These are phyloP conservation scores for Penicillium vulpinum DNA, from an alignment of 2,329 filamentous ascomycete species.

Conservation along the genomic window DNA sequence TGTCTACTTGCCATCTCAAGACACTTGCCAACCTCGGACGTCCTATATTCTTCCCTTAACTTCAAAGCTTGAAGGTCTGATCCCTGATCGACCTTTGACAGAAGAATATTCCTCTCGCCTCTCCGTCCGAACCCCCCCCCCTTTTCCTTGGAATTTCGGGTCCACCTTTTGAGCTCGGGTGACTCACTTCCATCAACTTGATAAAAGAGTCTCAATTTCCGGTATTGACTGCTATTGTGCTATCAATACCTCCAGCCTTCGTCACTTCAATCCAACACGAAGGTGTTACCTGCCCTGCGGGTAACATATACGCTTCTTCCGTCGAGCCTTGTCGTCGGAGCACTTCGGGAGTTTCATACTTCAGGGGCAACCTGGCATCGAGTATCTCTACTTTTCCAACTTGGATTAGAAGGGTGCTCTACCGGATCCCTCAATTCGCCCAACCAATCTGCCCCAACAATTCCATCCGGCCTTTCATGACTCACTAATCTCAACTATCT, in stretches of 20 bases:
- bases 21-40: conserved; percentile 11
- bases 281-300: not conserved
- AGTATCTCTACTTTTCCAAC: conserved; percentile 23
- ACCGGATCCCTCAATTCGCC: conserved; percentile 22
- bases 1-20: conserved; percentile 10
- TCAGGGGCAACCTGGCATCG: conserved; percentile 25
- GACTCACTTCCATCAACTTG: conserved; percentile 10
- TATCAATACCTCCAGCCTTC: conserved; percentile 1
- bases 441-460: not conserved
- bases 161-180: conserved; percentile 11
- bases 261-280: conserved; percentile 8
- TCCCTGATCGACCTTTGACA: not conserved
- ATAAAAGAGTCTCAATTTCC: conserved; percentile 1
- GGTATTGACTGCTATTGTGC: not conserved
- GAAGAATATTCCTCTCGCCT: conserved; percentile 9
- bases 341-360: conserved; percentile 7
- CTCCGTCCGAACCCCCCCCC: not conserved
- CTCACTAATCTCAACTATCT: conserved; percentile 25
- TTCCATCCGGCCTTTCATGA: conserved; percentile 27
- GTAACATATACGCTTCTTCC: conserved; percentile 3
- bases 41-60: conserved; percentile 18
- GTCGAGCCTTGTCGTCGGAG: conserved; percentile 4
- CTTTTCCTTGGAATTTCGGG: conserved; percentile 5
- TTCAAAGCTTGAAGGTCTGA: conserved; percentile 9
- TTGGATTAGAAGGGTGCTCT: conserved; percentile 24